Base-by-base conservation (phyloP, 306 rosid genomes). In the Comarum palustre region DNA sequence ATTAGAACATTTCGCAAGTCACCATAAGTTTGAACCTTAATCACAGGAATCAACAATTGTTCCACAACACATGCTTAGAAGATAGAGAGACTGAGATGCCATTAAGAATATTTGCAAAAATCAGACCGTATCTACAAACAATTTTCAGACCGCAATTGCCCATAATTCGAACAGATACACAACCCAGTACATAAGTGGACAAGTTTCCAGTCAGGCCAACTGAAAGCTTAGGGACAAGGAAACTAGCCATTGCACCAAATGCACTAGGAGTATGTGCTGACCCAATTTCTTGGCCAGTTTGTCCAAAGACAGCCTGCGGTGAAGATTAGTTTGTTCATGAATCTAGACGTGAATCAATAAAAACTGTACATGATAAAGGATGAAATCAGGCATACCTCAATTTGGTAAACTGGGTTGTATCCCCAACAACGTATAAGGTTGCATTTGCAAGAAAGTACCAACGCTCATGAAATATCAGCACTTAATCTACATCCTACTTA, bases 381-480 rank as follows among this genome's bases (percentile, higher is more conserved):
- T 65, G 65, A 24, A 60, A 57, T 59, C 61, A 66, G 60, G 57
- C 94, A 42, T 84, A 94, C 98, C 83, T 94, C 96, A 77, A 94
- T 89, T 75, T 94, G 97, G 80, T 77, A 31, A 65, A 89, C 84
- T 73, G 95, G 89, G 85, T 91, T 88, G 91, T 80, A 82, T 94
- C 98, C 82, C 98, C 98, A 76, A 94, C 98, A 77, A 94, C 83
- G 88, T 91, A 94, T 69, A 94, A 83, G 73, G 97, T 94, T 72
- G 98, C 95, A 84, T 94, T 94, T 82, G 96, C 98, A 80, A 97
- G 98, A 86, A 89, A 91, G 82, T 94, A 94, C 97, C 98, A 94
- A 45, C 97, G 96, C 86, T 94, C 98, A 45, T 94, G 98, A 76
- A 94, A 94, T 89, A 89, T 94, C 82, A 95, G 87, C 72, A 94